phyloP scores from a whole-genome alignment of 176 grass and related monocot genomes.

The Bothriochloa decipiens region DNA sequence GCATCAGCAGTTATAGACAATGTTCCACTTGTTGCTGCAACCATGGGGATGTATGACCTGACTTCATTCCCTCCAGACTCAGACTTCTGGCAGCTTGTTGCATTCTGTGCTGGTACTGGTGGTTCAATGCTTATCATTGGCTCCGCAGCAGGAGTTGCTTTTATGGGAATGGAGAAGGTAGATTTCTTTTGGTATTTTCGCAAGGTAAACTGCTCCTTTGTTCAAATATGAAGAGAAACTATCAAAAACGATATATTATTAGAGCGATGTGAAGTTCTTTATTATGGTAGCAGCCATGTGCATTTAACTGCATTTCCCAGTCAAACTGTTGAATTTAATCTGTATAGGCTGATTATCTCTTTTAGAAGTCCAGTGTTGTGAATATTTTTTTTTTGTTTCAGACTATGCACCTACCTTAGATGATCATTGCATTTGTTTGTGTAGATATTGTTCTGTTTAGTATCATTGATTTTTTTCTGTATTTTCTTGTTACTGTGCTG shows the following conservation, averaged over 20 bases:
- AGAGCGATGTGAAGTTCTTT: not conserved
- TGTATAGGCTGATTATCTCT: conserved; percentile 14
- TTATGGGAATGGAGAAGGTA: conserved; percentile 98
- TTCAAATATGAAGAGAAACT: conserved; percentile 11
- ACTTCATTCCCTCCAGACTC: conserved; percentile 89
- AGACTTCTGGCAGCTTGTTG: conserved; percentile 93
- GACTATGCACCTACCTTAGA: conserved; percentile 7
- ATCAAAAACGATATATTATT: not conserved
- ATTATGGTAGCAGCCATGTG: not conserved
- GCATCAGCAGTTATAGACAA: conserved; percentile 94
- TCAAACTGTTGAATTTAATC: conserved; percentile 8
- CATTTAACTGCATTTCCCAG: not conserved
- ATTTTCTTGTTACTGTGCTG: not conserved
- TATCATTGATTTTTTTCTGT: too few relatives aligned
- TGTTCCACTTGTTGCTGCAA: conserved; percentile 94
- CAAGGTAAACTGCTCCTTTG: conserved; percentile 64
- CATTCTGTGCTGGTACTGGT: conserved; percentile 92
- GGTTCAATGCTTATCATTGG: conserved; percentile 99
- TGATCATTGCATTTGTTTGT: not conserved
- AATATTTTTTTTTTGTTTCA: conserved; percentile 4
- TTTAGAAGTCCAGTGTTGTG: conserved; percentile 18
- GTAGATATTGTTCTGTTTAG: not conserved
- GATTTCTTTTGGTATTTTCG: conserved; percentile 99
- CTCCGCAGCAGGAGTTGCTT: conserved; percentile 94
- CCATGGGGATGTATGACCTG: conserved; percentile 97